A percentile compares a stretch with the other conserved stretches of the same genome.
Conservation (phyloP, 371 early-diverging fungal species). For the Rhizopus stolonifer region DNA sequence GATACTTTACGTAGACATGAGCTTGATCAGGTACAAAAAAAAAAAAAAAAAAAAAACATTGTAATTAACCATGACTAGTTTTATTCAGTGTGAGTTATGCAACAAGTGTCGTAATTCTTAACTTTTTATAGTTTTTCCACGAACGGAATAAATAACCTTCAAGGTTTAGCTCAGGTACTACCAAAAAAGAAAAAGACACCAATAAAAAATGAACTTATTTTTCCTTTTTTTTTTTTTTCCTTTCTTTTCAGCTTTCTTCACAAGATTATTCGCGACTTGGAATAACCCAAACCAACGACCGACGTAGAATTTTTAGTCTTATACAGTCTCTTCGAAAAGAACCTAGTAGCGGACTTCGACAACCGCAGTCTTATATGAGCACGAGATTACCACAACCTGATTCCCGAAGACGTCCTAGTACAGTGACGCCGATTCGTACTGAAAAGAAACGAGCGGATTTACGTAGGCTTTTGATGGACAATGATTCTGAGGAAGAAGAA, state of each 20-base stretch:
- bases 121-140: constrained; percentile 43
- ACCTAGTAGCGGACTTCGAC: constrained; percentile 22
- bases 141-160: constrained; percentile 55
- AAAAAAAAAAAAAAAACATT: background rate
- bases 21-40: constrained; percentile 10
- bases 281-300: constrained; percentile 71
- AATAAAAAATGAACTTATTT: background rate
- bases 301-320: constrained; percentile 71
- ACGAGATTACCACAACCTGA: constrained; percentile 8
- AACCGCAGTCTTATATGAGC: constrained; percentile 18
- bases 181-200: background rate
- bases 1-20: constrained; percentile 16
- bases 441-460: constrained; percentile 4
- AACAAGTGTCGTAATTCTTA: too few relatives aligned
- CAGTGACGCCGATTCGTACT: background rate
- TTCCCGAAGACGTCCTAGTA: constrained; percentile 9
- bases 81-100: constrained; percentile 8
- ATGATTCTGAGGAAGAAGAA: constrained; percentile 21
- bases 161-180: constrained; percentile 50
- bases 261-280: constrained; percentile 77
- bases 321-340: constrained; percentile 47
- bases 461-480: constrained; percentile 9
- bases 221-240: too few relatives aligned
- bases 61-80: background rate
- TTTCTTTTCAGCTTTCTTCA: constrained; percentile 64